Conservation (phyloP, 2,329 filamentous ascomycete genomes). For the Didymellaceae sp. region DNA sequence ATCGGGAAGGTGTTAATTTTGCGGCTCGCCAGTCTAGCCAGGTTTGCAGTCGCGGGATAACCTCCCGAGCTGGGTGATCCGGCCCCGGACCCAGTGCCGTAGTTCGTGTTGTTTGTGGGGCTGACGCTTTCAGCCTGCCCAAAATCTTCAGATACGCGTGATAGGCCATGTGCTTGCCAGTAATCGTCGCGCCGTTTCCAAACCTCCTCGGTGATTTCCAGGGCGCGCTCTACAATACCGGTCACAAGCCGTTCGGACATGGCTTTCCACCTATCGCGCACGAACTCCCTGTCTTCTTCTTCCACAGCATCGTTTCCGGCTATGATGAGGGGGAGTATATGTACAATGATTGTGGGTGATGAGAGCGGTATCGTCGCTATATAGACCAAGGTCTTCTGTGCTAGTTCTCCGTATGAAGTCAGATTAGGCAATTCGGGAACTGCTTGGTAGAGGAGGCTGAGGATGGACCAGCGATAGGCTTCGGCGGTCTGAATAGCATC, state of each 20-base stretch:
- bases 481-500: slow-evolving; percentile 70
- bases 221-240: slow-evolving; percentile 68
- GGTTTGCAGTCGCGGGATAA: not conserved
- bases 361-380: slow-evolving; percentile 68
- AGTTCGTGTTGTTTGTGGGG: slow-evolving; percentile 10
- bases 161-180: slow-evolving; percentile 40
- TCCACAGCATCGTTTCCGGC: slow-evolving; percentile 68
- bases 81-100: slow-evolving; percentile 15
- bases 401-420: slow-evolving; percentile 60
- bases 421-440: slow-evolving; percentile 70
- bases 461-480: slow-evolving; percentile 69
- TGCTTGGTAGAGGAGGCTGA: slow-evolving; percentile 69
- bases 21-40: slow-evolving; percentile 1
- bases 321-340: slow-evolving; percentile 71
- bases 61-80: slow-evolving; percentile 10
- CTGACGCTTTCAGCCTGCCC: not conserved
- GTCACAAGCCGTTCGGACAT: slow-evolving; percentile 69
- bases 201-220: slow-evolving; percentile 68
- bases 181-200: slow-evolving; percentile 69
- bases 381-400: slow-evolving; percentile 65
- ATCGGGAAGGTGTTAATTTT: slow-evolving; percentile 31
- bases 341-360: slow-evolving; percentile 69
- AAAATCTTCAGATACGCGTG: slow-evolving; percentile 3
- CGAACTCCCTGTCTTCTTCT: slow-evolving; percentile 67
- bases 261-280: slow-evolving; percentile 65